These are phyloP conservation scores for Dujonia santamariae DNA, from an alignment of 1,139 yeast genomes.

Conservation along the genomic window DNA sequence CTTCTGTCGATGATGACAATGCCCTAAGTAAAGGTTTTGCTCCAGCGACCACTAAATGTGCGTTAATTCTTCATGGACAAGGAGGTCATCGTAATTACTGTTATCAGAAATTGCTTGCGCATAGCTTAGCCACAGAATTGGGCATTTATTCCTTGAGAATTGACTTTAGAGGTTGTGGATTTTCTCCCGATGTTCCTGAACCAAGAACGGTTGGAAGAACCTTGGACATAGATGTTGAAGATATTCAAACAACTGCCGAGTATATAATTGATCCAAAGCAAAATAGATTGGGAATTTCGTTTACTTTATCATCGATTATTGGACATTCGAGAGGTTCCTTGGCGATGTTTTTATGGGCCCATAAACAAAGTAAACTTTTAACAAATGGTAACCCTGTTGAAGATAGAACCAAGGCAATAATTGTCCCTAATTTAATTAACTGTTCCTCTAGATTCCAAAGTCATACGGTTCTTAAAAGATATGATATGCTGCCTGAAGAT, in stretches of 20 bases:
- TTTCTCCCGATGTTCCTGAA: slow-evolving; percentile 55
- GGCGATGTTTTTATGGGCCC: slow-evolving; percentile 75
- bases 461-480: slow-evolving; percentile 35
- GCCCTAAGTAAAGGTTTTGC: slow-evolving; percentile 25
- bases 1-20: slow-evolving; percentile 20
- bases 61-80: slow-evolving; percentile 64
- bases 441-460: slow-evolving; percentile 63
- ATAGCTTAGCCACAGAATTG: slow-evolving; percentile 50
- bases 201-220: slow-evolving; percentile 46
- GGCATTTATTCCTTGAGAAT: slow-evolving; percentile 70
- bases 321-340: slow-evolving; percentile 82
- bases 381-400: slow-evolving; percentile 18
- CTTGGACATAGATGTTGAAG: slow-evolving; percentile 63
- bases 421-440: slow-evolving; percentile 66
- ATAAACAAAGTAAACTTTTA: slow-evolving; percentile 33
- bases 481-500: slow-evolving; percentile 19
- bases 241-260: slow-evolving; percentile 53
- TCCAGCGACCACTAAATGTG: slow-evolving; percentile 39
- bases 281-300: slow-evolving; percentile 34
- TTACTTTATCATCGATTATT: slow-evolving; percentile 54
- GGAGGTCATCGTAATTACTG: slow-evolving; percentile 83
- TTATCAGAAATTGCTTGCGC: slow-evolving; percentile 66
- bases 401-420: slow-evolving; percentile 25
- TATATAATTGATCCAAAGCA: slow-evolving; percentile 35
- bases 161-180: slow-evolving; percentile 86